phyloP scores from a whole-genome alignment of 2,329 filamentous ascomycete genomes.

The Westerdykella ornata region DNA sequence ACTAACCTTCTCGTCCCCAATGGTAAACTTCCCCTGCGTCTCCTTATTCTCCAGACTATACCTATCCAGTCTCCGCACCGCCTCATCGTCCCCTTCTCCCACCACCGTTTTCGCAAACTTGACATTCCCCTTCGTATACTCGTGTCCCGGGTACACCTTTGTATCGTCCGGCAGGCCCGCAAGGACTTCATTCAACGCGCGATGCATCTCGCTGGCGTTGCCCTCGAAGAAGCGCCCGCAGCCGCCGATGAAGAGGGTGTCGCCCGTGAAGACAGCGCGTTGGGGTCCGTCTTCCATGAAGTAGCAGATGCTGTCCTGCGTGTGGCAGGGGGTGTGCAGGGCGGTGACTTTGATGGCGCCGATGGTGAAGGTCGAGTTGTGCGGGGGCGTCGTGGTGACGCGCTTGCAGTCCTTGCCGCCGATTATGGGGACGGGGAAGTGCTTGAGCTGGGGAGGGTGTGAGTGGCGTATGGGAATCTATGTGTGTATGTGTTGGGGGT shows the following conservation, averaged over 20 bases:
- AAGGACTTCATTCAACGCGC: conserved; percentile 79
- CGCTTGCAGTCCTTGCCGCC: conserved; percentile 80
- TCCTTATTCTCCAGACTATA: conserved; percentile 76
- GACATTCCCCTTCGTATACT: conserved; percentile 96
- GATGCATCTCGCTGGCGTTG: conserved; percentile 77
- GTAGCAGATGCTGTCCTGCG: conserved; percentile 97
- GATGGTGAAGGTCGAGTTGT: conserved; percentile 73
- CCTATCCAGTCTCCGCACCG: conserved; percentile 63
- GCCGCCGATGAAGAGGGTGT: conserved; percentile 91
- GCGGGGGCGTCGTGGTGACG: conserved; percentile 68
- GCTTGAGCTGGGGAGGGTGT: conserved; percentile 44
- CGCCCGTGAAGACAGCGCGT: conserved; percentile 85
- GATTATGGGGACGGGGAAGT: conserved; percentile 66
- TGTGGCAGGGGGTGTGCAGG: conserved; percentile 95
- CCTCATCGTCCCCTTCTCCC: conserved; percentile 52
- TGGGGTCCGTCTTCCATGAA: conserved; percentile 74
- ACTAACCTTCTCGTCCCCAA: conserved; percentile 87
- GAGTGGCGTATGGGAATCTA: neutral
- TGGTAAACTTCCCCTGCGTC: conserved; percentile 93
- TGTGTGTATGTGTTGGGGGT: neutral
- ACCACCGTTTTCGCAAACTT: conserved; percentile 76
- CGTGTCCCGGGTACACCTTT: conserved; percentile 87
- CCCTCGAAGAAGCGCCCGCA: conserved; percentile 97
- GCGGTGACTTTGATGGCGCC: conserved; percentile 77
- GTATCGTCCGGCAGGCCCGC: conserved; percentile 80